phyloP scores from a whole-genome alignment of 2,329 filamentous ascomycete species.

The Aspergillus glaucus region DNA sequence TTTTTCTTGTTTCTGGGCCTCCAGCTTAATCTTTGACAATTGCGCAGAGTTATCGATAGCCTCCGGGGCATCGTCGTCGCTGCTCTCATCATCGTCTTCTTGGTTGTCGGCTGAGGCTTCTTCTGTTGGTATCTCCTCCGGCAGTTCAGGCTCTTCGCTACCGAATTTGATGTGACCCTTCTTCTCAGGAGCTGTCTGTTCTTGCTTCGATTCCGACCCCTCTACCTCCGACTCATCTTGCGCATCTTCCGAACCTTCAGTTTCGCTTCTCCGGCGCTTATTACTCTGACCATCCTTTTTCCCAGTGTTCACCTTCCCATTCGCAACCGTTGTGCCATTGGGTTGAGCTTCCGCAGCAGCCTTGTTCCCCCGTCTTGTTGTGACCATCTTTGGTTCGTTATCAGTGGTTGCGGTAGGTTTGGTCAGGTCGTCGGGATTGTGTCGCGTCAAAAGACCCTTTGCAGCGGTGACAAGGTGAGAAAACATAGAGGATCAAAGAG shows the following conservation, averaged over 20 bases:
- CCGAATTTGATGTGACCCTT: slow-evolving; percentile 35
- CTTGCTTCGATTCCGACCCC: slow-evolving; percentile 7
- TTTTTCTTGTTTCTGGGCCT: slow-evolving; percentile 34
- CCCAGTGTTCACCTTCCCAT: slow-evolving; percentile 25
- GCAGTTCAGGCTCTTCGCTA: slow-evolving; percentile 33
- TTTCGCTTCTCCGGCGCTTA: slow-evolving; percentile 30
- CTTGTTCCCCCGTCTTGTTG: slow-evolving; percentile 23
- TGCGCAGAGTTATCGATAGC: slow-evolving; percentile 36
- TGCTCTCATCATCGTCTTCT: slow-evolving; percentile 23
- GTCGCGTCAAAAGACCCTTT: slow-evolving; percentile 35
- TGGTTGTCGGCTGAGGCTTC: slow-evolving; percentile 11
- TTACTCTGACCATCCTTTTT: slow-evolving; percentile 21
- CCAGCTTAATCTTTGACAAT: slow-evolving; percentile 30
- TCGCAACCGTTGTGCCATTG: slow-evolving; percentile 12
- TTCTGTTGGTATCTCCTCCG: slow-evolving; percentile 13
- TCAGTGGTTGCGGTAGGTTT: slow-evolving; percentile 8
- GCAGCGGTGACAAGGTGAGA: slow-evolving; percentile 37
- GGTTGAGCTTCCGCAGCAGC: slow-evolving; percentile 7
- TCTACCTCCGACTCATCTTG: slow-evolving; percentile 9
- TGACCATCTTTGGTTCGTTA: slow-evolving; percentile 27
- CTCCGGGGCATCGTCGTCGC: slow-evolving; percentile 37
- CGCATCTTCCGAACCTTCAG: slow-evolving; percentile 13
- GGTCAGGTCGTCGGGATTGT: slow-evolving; percentile 19
- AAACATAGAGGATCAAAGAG: slow-evolving; percentile 31
- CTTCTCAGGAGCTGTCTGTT: slow-evolving; percentile 12